phyloP scores from a whole-genome alignment of 495 filamentous ascomycete genomes.

The Xeromyces bisporus region DNA sequence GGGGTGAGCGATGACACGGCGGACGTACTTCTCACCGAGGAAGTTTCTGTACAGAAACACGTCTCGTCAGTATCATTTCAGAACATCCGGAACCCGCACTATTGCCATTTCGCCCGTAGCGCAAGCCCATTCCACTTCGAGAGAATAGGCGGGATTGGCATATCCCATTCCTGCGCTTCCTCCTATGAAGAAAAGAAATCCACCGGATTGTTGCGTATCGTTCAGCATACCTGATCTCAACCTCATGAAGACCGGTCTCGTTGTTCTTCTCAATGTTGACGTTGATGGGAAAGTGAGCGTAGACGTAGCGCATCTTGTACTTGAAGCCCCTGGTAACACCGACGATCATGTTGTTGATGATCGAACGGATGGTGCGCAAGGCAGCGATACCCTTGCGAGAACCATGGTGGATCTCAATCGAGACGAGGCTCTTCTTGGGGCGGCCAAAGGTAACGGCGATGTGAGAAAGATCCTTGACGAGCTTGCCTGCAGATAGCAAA shows the following conservation, averaged over 20 bases:
- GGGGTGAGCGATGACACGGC: slow-evolving; percentile 67
- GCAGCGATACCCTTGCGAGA: slow-evolving; percentile 92
- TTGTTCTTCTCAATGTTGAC: slow-evolving; percentile 95
- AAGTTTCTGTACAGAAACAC: slow-evolving; percentile 57
- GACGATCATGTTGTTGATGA: slow-evolving; percentile 96
- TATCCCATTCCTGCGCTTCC: too few relatives aligned
- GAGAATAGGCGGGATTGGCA: too few relatives aligned
- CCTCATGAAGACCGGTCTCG: slow-evolving; percentile 71
- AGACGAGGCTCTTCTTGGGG: slow-evolving; percentile 64
- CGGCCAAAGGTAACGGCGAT: slow-evolving; percentile 87
- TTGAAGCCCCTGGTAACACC: slow-evolving; percentile 97
- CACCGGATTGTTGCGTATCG: too few relatives aligned
- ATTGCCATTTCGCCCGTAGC: too few relatives aligned
- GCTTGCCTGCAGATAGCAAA: slow-evolving; percentile 46
- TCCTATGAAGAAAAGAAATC: too few relatives aligned
- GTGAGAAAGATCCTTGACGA: slow-evolving; percentile 89
- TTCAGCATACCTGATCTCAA: slow-evolving; percentile 84
- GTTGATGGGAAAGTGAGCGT: slow-evolving; percentile 99
- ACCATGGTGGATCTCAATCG: slow-evolving; percentile 95
- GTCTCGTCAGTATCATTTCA: slow-evolving; percentile 5
- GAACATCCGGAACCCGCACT: too few relatives aligned
- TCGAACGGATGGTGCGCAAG: slow-evolving; percentile 87
- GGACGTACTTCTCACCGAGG: slow-evolving; percentile 98
- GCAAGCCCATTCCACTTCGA: too few relatives aligned
- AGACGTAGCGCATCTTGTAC: slow-evolving; percentile 99